Percentiles rank a stretch among this genome's conserved stretches.
These are phyloP conservation scores for Parietichytrium sp. DNA, from an alignment of 108 stramenopile genomes.

Conservation along the genomic window DNA sequence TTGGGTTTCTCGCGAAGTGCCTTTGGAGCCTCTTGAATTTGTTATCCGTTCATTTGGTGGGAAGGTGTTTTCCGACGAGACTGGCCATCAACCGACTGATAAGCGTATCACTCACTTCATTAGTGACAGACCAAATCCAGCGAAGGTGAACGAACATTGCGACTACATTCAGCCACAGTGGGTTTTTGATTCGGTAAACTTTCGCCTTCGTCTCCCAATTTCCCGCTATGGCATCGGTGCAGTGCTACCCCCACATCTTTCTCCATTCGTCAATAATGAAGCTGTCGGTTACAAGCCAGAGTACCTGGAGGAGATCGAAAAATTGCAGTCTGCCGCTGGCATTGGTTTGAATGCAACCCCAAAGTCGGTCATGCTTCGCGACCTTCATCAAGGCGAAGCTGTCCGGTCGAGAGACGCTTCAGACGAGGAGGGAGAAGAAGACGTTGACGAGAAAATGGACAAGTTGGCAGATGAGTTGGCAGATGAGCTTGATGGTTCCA, in stretches of 20 bases:
- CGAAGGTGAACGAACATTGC: constrained; percentile 64
- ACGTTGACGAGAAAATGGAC: constrained; percentile 41
- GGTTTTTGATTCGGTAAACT: constrained; percentile 91
- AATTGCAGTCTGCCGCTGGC: constrained; percentile 71
- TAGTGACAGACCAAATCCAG: constrained; percentile 77
- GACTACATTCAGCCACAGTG: constrained; percentile 98
- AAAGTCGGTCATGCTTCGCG: not conserved
- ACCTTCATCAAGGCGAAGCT: no score
- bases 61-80: constrained; percentile 66
- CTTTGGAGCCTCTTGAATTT: constrained; percentile 85
- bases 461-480: constrained; percentile 40
- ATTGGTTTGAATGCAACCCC: constrained; percentile 12
- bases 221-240: constrained; percentile 82
- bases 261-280: constrained; percentile 96
- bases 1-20: constrained; percentile 88
- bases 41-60: constrained; percentile 84
- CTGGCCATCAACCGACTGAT: constrained; percentile 55
- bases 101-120: constrained; percentile 89
- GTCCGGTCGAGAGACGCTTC: no score
- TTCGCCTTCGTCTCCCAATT: constrained; percentile 79
- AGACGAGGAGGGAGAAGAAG: constrained; percentile 23
- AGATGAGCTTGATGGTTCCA: constrained; percentile 44
- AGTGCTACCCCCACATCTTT: constrained; percentile 88
- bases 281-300: constrained; percentile 95
- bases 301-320: constrained; percentile 89